Evolutionary conservation across 2,329 filamentous ascomycete species (phyloP), one percentile per base, ranked within the genome.

Genomic region (Neonectria hederae): DNA sequence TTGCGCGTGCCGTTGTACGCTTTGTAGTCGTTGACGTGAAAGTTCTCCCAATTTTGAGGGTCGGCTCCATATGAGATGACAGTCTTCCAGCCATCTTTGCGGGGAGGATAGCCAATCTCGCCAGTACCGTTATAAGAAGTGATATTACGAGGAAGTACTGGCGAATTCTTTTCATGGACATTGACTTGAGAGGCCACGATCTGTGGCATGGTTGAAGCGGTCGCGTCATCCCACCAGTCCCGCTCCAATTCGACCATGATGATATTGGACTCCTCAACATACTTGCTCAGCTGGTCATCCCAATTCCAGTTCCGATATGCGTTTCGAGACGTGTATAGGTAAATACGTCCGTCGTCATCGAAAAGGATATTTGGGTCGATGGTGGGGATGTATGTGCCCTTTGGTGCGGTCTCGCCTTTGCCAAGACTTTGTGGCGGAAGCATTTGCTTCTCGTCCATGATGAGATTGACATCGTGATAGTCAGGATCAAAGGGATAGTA

Each of bases 351-450:
- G 62, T 80, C 75, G 6, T 74, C 67, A 43, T 83, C 79, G 49
- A 81, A 83, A 43, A 84, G 81, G n/a, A 86, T 74, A 72, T 84
- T 81, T 0, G 81, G 78, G 56, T 84, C 83, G 8, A 85, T 83
- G 4, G 74, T 76, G 1, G 77, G 77, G 21, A 79, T 79, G 21
- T 75, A 79, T 1, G 77, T 79, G 14, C 77, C 77, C 59, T 69
- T 77, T 0, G 76, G 77, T 11, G 77, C 77, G 0, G 60, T 73
- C 21, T 67, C 48, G 1, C 77, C 77, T 21, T 76, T 45, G 4
- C 65, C 63, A 1, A 70, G 69, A 38, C 53, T 76, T 45, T 73
- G 69, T 1, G 77, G 77, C 1, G 77, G 77, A 17, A 75, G 62
- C 76, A 76, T 74, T 51, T 79, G 77, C 59, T 73, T 64, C 38